Evolutionary conservation across 331 rosid genomes (phyloP).

Genomic region (Stylosanthes scabra): DNA sequence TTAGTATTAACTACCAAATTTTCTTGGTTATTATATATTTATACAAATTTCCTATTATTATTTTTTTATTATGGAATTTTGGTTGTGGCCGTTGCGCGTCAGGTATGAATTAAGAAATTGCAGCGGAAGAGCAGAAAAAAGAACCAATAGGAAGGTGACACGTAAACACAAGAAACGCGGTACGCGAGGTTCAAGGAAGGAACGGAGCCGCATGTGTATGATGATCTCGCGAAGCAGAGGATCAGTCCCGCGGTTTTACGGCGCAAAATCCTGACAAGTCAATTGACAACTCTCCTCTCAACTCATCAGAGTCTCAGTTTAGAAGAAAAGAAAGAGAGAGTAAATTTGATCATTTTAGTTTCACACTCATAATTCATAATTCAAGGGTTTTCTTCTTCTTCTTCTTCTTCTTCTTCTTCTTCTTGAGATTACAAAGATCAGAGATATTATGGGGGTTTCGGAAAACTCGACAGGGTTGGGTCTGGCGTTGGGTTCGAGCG

Average conservation of each 20-base stretch:
- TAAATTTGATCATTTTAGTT: no score
- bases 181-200: neutral
- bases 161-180: neutral
- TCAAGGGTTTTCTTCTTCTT: neutral
- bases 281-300: neutral
- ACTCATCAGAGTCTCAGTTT: no score
- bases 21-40: no score
- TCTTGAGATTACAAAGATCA: neutral
- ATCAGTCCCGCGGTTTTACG: neutral
- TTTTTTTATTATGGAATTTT: neutral
- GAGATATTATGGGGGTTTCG: constrained; percentile 59
- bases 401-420: neutral
- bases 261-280: constrained; percentile 35
- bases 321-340: no score
- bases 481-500: constrained; percentile 84
- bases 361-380: neutral
- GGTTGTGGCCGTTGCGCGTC: neutral
- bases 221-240: constrained; percentile 10
- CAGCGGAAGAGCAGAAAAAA: neutral
- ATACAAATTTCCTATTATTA: no score
- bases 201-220: neutral
- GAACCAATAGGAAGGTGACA: constrained; percentile 3
- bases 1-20: no score
- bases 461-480: constrained; percentile 77
- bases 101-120: neutral